Evolutionary conservation across 2,329 filamentous ascomycete species (phyloP).

Genomic region (Emericellopsis cladophorae): DNA sequence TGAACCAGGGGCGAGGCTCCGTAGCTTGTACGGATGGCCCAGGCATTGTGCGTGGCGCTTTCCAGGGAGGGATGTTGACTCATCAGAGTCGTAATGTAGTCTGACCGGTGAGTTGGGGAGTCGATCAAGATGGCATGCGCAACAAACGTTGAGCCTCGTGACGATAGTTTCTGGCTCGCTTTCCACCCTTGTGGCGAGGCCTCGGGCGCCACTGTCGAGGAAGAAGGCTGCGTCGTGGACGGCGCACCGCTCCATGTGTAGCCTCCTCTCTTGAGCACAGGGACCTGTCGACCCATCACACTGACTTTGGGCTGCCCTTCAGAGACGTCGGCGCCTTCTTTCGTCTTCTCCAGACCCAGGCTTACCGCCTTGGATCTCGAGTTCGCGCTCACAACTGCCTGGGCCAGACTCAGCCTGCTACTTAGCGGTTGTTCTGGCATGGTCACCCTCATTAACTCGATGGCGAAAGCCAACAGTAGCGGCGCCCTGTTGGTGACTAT

Average conservation of each 20-base stretch:
- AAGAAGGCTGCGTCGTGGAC: neutral
- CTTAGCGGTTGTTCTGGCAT: constrained; percentile 79
- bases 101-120: constrained; percentile 27
- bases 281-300: constrained; percentile 61
- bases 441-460: constrained; percentile 61
- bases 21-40: constrained; percentile 27
- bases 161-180: constrained; percentile 34
- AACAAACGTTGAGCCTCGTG: constrained; percentile 43
- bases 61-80: constrained; percentile 33
- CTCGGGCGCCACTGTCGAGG: constrained; percentile 6
- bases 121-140: constrained; percentile 30
- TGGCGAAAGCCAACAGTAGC: constrained; percentile 67
- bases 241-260: constrained; percentile 34
- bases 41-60: constrained; percentile 45
- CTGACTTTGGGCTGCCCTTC: constrained; percentile 62
- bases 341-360: constrained; percentile 58
- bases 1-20: constrained; percentile 24
- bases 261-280: constrained; percentile 65
- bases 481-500: constrained; percentile 72
- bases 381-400: constrained; percentile 74
- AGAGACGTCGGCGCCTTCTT: constrained; percentile 55
- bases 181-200: constrained; percentile 28
- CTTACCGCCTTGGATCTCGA: constrained; percentile 64
- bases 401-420: constrained; percentile 70
- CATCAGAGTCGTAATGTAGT: constrained; percentile 34